Base-by-base conservation (phyloP, 2,329 filamentous ascomycete species). In the Lomentospora prolificans region DNA sequence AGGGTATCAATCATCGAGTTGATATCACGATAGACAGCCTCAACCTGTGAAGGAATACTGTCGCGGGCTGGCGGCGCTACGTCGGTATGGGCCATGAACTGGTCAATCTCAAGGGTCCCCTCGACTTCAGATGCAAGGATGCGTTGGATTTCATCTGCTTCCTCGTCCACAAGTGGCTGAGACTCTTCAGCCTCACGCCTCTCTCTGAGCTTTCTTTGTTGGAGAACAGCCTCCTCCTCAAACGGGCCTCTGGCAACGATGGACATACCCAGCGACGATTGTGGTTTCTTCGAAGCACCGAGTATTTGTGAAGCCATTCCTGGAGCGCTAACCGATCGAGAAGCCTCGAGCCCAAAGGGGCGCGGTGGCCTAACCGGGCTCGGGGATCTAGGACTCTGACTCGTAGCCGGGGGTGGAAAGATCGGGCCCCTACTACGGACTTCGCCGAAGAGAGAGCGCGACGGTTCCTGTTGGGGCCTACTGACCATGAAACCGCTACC, bases 1-100 rank as follows among this genome's bases (percentile, higher is more conserved):
- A 97, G 74, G 0, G 89, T 92, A 63, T 96, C 90, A 46, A 99
- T 85, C 94, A 97, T 99, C 10, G 88, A 88, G 68, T 94, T 92
- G 66, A 92, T 88, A 63, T 92, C 89, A 48, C 86, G 80, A 67
- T 89, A 94, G 1, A 86, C 74, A 17, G 81, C 78, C 64, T 86
- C 83, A 22, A 84, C 81, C 61, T 85, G 82, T 7, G 78, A 75
- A 3, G 82, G 78, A 30, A 86, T 74, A 50, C 76, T 82, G 55
- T 84, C 78, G 54, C 75, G 73, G 12, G 77, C 76, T 12, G 76
- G 73, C 3, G 76, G 72, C 4, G 73, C 73, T 41, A 78, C 74
- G 58, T 82, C 78, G 3, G 78, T 72, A 62, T 82, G 80, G 2
- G 78, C 84, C 53, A 89, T 77, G 62, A 90, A 90, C 52, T 85